phyloP scores from a whole-genome alignment of 2,329 filamentous ascomycete genomes.

The Penicillium sp. region DNA sequence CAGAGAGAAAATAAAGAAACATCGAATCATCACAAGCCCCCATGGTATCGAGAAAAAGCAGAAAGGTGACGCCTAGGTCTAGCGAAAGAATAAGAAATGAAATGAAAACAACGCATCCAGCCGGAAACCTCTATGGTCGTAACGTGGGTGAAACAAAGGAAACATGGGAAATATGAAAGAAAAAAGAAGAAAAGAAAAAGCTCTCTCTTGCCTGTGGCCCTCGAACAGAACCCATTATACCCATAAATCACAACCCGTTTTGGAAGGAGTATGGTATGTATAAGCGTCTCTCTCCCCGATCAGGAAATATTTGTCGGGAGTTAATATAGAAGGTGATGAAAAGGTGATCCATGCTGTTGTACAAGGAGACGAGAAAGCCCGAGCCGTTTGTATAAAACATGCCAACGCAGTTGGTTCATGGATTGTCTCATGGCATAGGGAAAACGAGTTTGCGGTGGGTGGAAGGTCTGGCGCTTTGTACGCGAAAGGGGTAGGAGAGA shows the following conservation, averaged over 20 bases:
- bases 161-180: slow-evolving; percentile 23
- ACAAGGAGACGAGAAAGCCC: slow-evolving; percentile 26
- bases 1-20: slow-evolving; percentile 18
- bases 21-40: slow-evolving; percentile 32
- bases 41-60: slow-evolving; percentile 30
- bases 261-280: slow-evolving; percentile 4
- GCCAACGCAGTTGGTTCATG: slow-evolving; percentile 22
- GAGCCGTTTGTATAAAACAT: neutral
- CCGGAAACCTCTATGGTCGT: slow-evolving; percentile 43
- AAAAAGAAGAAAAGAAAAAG: neutral
- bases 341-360: slow-evolving; percentile 30
- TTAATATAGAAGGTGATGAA: slow-evolving; percentile 1
- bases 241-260: slow-evolving; percentile 13
- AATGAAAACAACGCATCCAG: slow-evolving; percentile 32
- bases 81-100: slow-evolving; percentile 38
- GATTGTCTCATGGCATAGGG: slow-evolving; percentile 3
- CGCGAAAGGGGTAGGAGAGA: slow-evolving; percentile 8
- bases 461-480: slow-evolving; percentile 2
- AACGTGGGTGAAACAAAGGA: slow-evolving; percentile 26
- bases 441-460: slow-evolving; percentile 8
- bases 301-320: slow-evolving; percentile 11
- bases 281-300: slow-evolving; percentile 13
- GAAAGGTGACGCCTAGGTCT: slow-evolving; percentile 35
- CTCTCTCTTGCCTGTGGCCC: slow-evolving; percentile 16
- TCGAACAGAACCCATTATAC: slow-evolving; percentile 12